A percentile compares a stretch with the other conserved stretches of the same genome.
Conservation (phyloP, 73 alveolate species). For the Effrenium voratum region DNA sequence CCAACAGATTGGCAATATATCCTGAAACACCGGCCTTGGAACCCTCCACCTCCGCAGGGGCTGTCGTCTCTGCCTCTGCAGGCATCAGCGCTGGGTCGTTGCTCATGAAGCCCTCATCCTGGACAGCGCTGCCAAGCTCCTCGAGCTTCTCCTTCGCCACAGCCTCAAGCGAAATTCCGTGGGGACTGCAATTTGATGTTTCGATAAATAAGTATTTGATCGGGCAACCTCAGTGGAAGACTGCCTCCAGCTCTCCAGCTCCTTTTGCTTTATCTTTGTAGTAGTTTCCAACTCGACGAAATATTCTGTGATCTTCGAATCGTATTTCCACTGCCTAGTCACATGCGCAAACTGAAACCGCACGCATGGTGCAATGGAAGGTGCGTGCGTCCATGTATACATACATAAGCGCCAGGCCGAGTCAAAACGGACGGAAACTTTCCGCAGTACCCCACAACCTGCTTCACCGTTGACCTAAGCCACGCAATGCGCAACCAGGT, state of each 20-base stretch:
- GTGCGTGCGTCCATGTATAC: not conserved
- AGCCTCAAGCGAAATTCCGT: not conserved
- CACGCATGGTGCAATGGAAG: no score
- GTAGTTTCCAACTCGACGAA: not conserved
- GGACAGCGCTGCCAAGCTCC: not conserved
- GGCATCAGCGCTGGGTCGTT: no score
- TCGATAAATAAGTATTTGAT: no score
- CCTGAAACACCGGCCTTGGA: no score
- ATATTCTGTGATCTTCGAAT: not conserved
- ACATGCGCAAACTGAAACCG: no score
- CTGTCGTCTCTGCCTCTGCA: no score
- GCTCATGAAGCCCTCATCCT: not conserved
- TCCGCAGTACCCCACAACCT: not conserved
- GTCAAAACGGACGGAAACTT: not conserved
- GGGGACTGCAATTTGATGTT: no score
- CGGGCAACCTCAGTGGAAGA: not conserved
- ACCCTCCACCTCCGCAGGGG: no score
- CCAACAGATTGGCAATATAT: no score
- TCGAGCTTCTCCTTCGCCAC: not conserved
- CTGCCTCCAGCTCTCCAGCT: not conserved
- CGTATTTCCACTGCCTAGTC: not conserved
- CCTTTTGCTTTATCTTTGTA: not conserved
- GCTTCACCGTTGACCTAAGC: constrained; percentile 8
- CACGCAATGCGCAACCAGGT: no score
- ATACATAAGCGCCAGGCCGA: no score